These are phyloP conservation scores for Vaccinium macrocarpon DNA, from an alignment of 148 eudicot genomes.

Conservation along the genomic window DNA sequence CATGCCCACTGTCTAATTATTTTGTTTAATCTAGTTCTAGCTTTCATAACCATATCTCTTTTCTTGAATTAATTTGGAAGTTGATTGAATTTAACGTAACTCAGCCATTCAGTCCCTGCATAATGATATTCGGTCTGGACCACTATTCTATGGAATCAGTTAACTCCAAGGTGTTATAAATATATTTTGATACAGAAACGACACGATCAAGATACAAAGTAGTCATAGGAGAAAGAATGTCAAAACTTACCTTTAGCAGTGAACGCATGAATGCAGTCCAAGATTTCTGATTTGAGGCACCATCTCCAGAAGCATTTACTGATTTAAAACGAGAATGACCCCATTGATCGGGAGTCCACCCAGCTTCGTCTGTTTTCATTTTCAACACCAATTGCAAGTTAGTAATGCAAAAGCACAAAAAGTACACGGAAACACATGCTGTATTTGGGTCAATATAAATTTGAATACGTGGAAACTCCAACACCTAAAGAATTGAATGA, in stretches of 20 bases:
- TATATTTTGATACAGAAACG: too few relatives aligned
- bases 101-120: too few relatives aligned
- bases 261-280: constrained; percentile 76
- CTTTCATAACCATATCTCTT: too few relatives aligned
- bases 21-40: too few relatives aligned
- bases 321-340: constrained; percentile 77
- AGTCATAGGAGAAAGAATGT: not conserved
- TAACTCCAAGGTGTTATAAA: too few relatives aligned
- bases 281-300: constrained; percentile 60
- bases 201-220: too few relatives aligned
- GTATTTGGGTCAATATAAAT: not conserved
- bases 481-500: not conserved
- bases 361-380: constrained; percentile 70
- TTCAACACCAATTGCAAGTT: constrained; percentile 4
- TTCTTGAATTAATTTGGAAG: too few relatives aligned
- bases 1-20: too few relatives aligned
- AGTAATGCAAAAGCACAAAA: not conserved
- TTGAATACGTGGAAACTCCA: not conserved
- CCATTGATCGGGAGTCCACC: constrained; percentile 94
- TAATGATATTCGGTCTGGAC: too few relatives aligned
- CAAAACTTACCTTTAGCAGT: constrained; percentile 62
- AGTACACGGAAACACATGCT: too few relatives aligned
- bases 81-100: too few relatives aligned
- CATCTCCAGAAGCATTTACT: constrained; percentile 51
- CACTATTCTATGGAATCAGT: too few relatives aligned